Evolutionary conservation across 108 stramenopile genomes (phyloP).

Genomic region (Nannochloropsis granulata): DNA sequence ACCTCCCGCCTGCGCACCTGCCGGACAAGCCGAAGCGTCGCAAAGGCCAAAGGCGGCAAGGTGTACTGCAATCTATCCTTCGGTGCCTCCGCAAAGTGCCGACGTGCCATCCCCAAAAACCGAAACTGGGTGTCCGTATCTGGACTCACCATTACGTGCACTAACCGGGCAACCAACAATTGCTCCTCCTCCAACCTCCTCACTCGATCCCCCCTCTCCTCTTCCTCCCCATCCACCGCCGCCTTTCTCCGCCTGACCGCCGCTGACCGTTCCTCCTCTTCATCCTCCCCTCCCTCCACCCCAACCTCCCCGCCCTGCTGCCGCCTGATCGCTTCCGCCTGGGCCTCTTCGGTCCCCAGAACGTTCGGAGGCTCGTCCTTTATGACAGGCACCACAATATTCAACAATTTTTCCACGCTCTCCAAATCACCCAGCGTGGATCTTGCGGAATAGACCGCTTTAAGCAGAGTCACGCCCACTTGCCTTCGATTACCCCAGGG

Average conservation of each 20-base stretch:
- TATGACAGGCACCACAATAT: conserved; percentile 70
- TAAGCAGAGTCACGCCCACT: conserved; percentile 18
- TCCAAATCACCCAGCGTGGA: conserved; percentile 21
- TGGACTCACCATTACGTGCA: conserved; percentile 59
- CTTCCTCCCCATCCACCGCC: not conserved
- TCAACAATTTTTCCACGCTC: conserved; percentile 59
- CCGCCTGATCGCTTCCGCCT: not conserved
- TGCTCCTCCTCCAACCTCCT: conserved; percentile 45
- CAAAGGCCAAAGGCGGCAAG: conserved; percentile 64
- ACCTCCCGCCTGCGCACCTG: conserved; percentile 4
- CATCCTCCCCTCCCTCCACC: conserved; percentile 13
- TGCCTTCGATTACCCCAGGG: conserved; percentile 47
- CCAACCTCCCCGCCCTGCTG: not conserved
- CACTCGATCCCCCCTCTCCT: conserved; percentile 3
- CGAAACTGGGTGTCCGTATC: conserved; percentile 73
- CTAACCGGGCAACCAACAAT: conserved; percentile 64
- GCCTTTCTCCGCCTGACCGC: conserved; percentile 35
- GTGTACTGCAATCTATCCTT: conserved; percentile 48
- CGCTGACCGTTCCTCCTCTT: not conserved
- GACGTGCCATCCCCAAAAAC: conserved; percentile 53
- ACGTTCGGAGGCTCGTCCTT: conserved; percentile 41
- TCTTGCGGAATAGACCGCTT: conserved; percentile 3
- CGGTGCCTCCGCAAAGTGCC: conserved; percentile 50
- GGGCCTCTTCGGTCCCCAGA: not conserved
- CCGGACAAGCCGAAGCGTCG: conserved; percentile 51